phyloP scores from a whole-genome alignment of 495 filamentous ascomycete genomes.

The Sabuloglossum arenarium region DNA sequence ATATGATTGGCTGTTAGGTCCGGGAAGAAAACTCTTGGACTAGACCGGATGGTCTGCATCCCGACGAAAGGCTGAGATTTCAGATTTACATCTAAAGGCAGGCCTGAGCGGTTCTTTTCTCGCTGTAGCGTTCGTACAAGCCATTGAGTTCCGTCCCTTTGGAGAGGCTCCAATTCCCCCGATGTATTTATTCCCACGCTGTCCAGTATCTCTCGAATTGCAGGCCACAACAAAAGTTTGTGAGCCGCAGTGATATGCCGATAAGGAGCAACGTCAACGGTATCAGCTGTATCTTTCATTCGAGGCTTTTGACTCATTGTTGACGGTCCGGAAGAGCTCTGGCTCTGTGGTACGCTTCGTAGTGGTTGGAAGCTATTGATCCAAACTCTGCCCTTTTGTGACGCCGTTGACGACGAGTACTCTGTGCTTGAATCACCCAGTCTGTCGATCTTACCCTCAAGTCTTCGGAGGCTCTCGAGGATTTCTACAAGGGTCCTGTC shows the following conservation, averaged over 20 bases:
- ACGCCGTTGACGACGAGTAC: conserved; percentile 9
- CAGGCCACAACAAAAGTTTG: conserved; percentile 36
- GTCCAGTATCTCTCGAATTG: conserved; percentile 26
- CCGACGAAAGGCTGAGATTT: background rate
- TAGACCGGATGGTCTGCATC: background rate
- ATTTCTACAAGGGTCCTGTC: conserved; percentile 41
- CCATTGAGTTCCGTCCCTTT: conserved; percentile 24
- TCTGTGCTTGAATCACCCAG: conserved; percentile 13
- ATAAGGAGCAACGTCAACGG: background rate
- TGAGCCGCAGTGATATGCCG: conserved; percentile 22
- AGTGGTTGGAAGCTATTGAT: conserved; percentile 1
- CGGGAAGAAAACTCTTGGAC: conserved; percentile 13
- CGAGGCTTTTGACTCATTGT: background rate
- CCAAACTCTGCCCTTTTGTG: conserved; percentile 6
- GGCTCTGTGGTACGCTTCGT: background rate
- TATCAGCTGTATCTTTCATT: background rate
- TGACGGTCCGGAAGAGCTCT: background rate
- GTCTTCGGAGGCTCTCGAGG: conserved; percentile 28
- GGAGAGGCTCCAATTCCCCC: conserved; percentile 11
- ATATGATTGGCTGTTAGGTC: conserved; percentile 26
- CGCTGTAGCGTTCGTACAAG: conserved; percentile 21
- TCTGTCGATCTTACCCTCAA: conserved; percentile 29
- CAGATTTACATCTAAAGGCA: conserved; percentile 9
- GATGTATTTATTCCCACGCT: conserved; percentile 14
- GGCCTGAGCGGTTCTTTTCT: conserved; percentile 16